phyloP scores from a whole-genome alignment of 768 basidiomycete species.

The Suillus americanus region DNA sequence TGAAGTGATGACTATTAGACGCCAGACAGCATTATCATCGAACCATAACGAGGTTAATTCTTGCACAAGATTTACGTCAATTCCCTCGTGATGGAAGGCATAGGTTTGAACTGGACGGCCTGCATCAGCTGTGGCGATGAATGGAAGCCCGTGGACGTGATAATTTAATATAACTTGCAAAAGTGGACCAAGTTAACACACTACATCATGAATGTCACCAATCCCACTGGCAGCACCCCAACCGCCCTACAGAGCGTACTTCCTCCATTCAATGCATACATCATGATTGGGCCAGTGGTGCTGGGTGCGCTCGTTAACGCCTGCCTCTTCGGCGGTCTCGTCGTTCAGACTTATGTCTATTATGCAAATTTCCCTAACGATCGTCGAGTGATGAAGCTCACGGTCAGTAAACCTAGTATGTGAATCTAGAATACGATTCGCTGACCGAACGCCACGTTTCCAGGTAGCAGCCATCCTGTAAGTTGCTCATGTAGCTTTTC shows the following conservation, averaged over 20 bases:
- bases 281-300: constrained; percentile 14
- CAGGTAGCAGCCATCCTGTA: constrained; percentile 9
- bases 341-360: constrained; percentile 15
- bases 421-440: not conserved
- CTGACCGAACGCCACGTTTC: not conserved
- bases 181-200: too few relatives aligned
- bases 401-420: constrained; percentile 3
- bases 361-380: constrained; percentile 13
- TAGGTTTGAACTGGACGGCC: not conserved
- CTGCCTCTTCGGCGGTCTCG: constrained; percentile 14
- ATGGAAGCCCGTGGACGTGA: too few relatives aligned
- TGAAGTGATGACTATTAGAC: not conserved
- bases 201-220: not conserved
- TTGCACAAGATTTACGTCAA: not conserved
- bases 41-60: not conserved
- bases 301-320: constrained; percentile 13
- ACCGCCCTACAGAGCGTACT: too few relatives aligned
- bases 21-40: not conserved
- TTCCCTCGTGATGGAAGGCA: not conserved
- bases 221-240: not conserved
- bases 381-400: constrained; percentile 1
- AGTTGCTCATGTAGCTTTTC: not conserved
- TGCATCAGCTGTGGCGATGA: not conserved
- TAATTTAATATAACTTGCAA: not conserved
- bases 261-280: not conserved